Evolutionary conservation across 164 flowering plant species (phyloP).

Genomic region (Sedum album): DNA sequence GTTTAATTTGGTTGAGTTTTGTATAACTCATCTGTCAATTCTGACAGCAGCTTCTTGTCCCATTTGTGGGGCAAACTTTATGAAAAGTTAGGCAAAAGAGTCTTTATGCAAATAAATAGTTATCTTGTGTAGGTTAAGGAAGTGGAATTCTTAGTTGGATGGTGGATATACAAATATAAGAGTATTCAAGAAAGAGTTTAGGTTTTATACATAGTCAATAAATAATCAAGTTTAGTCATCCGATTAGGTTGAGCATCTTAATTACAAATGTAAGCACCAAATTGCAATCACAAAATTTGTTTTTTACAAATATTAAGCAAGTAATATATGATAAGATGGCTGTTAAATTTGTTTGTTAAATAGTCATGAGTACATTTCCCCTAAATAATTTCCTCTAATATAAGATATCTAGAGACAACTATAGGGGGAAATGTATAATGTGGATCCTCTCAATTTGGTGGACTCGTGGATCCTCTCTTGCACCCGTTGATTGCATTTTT

Average conservation of each 20-base stretch:
- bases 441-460: no score
- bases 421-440: no score
- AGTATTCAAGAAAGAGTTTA: not conserved
- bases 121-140: not conserved
- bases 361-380: no score
- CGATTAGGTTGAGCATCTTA: not conserved
- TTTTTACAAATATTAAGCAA: no score
- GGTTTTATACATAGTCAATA: no score
- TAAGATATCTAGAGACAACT: no score
- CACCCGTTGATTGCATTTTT: no score
- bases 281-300: not conserved
- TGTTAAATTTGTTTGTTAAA: no score
- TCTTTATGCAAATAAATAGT: not conserved
- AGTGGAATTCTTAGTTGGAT: slow-evolving; percentile 5
- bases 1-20: not conserved
- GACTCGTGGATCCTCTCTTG: no score
- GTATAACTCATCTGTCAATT: not conserved
- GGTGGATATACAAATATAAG: not conserved
- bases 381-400: no score
- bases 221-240: not conserved
- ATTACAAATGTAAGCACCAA: not conserved
- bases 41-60: not conserved
- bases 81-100: slow-evolving; percentile 4
- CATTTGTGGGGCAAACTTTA: not conserved
- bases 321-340: no score